phyloP scores from a whole-genome alignment of 495 filamentous ascomycete genomes.

The Penicillium crystallinum region DNA sequence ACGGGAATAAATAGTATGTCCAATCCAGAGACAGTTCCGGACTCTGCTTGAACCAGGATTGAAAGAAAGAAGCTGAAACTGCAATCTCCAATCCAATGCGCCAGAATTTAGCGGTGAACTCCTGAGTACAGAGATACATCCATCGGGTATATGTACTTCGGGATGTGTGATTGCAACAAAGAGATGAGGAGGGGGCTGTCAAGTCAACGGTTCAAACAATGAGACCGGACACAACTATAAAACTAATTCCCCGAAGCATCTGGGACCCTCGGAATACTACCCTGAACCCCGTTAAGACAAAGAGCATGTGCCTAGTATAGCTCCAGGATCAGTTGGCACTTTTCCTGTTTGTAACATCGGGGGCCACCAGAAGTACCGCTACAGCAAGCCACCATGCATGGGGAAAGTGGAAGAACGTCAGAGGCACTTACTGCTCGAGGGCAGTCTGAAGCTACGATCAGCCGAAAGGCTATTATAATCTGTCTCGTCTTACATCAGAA shows the following conservation, averaged over 20 bases:
- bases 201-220: too few species aligned
- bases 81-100: not conserved
- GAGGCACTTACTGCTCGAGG: not conserved
- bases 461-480: not conserved
- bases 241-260: not conserved
- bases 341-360: constrained; percentile 7
- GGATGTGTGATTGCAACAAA: not conserved
- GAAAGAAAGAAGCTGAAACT: not conserved
- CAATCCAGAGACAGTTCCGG: not conserved
- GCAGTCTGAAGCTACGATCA: not conserved
- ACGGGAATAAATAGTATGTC: not conserved
- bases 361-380: constrained; percentile 4
- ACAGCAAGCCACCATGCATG: constrained; percentile 21
- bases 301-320: constrained; percentile 5
- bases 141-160: not conserved
- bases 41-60: not conserved
- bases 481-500: not conserved
- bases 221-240: too few species aligned
- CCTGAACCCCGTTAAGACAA: not conserved
- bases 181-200: not conserved
- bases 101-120: not conserved
- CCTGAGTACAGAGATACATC: not conserved
- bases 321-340: constrained; percentile 1
- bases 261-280: not conserved
- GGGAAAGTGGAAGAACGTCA: constrained; percentile 2